A percentile compares a stretch with the other conserved stretches of the same genome.
Evolutionary conservation across 495 filamentous ascomycete species (phyloP).

Genomic region (Podospora sp.): DNA sequence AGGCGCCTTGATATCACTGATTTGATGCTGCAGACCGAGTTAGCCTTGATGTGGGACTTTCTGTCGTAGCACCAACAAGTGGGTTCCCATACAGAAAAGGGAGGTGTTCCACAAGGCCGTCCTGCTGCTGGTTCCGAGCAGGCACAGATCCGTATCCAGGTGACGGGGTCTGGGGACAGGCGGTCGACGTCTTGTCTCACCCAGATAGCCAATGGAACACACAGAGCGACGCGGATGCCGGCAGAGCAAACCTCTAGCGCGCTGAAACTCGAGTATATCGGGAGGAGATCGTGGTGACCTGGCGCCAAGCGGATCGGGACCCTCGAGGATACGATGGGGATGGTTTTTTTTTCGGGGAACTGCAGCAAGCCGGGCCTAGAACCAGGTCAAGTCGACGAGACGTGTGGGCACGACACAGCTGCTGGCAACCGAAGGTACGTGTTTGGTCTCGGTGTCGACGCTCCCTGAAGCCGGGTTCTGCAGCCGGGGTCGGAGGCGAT

Average conservation of each 20-base stretch:
- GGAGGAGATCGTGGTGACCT: conserved; percentile 1
- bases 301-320: conserved; percentile 4
- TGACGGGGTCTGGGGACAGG: conserved; percentile 31
- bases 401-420: conserved; percentile 11
- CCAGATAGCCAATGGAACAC: conserved; percentile 11
- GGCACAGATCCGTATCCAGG: conserved; percentile 31
- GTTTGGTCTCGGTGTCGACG: conserved; percentile 11
- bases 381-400: not conserved
- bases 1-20: conserved; percentile 9
- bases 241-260: conserved; percentile 18
- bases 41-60: conserved; percentile 25
- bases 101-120: conserved; percentile 3
- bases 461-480: not conserved
- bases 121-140: conserved; percentile 25
- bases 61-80: conserved; percentile 12
- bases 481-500: conserved; percentile 4
- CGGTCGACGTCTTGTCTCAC: conserved; percentile 28
- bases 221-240: not conserved
- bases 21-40: conserved; percentile 25
- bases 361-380: conserved; percentile 27
- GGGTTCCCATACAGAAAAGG: conserved; percentile 13
- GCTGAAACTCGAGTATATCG: not conserved
- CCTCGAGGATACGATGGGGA: conserved; percentile 2
- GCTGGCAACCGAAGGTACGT: conserved; percentile 20
- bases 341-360: conserved; percentile 26